These are phyloP conservation scores for Eucalyptus cloeziana DNA, from an alignment of 345 rosid species.

Conservation along the genomic window DNA sequence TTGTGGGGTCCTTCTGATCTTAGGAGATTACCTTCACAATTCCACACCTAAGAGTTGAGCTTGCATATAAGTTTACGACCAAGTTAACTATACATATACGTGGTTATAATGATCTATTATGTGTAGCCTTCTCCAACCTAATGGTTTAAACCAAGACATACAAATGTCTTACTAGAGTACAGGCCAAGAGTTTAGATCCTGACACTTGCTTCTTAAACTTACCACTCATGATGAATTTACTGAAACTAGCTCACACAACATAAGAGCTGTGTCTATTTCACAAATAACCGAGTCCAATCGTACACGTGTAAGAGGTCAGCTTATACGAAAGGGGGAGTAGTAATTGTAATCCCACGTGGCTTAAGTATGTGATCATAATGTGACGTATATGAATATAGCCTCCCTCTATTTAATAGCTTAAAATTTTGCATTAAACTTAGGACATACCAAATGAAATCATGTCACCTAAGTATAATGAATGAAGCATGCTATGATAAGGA, in stretches of 20 bases:
- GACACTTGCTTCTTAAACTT: neutral
- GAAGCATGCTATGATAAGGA: neutral
- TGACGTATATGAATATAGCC: rapidly evolving
- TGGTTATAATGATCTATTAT: no score
- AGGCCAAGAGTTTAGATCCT: neutral
- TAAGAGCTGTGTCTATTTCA: neutral
- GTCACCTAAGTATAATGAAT: neutral
- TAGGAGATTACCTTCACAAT: neutral
- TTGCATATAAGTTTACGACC: neutral
- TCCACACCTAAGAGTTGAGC: neutral
- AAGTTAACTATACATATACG: neutral
- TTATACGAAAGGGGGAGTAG: no score
- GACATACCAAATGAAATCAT: neutral
- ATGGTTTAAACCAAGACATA: neutral
- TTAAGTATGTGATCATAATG: neutral
- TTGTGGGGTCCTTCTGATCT: neutral
- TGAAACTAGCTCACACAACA: neutral
- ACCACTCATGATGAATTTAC: neutral
- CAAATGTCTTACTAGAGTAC: no score
- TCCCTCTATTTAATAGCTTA: neutral
- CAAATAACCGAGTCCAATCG: no score
- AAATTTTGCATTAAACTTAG: rapidly evolving
- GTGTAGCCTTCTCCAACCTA: no score
- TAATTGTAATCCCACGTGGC: neutral
- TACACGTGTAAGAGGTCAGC: no score